Conservation (phyloP, 805 yeast species). For the Kregervanrija fluxuum region DNA sequence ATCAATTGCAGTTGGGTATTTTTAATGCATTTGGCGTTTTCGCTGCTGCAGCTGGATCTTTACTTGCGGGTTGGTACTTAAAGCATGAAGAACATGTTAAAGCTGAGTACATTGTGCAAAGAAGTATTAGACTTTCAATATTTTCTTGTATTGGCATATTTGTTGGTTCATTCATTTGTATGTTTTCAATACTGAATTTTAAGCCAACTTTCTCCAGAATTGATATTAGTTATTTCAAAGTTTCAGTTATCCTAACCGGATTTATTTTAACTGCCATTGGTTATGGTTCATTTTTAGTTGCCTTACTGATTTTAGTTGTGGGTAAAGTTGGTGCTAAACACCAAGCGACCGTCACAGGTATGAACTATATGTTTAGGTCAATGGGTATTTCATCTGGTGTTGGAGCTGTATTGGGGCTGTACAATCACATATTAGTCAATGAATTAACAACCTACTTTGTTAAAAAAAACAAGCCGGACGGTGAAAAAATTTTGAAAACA, state of each 20-base stretch:
- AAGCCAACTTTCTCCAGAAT: conserved; percentile 17
- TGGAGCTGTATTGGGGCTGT: conserved; percentile 33
- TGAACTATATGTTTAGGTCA: conserved; percentile 43
- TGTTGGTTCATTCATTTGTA: conserved; percentile 15
- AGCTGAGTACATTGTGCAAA: conserved; percentile 13
- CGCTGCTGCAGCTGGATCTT: conserved; percentile 32
- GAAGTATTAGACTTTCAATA: conserved; percentile 19
- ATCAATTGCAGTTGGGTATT: conserved; percentile 31
- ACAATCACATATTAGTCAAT: conserved; percentile 25
- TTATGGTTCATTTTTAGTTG: conserved; percentile 34
- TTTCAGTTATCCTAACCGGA: conserved; percentile 22
- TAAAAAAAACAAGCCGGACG: conserved; percentile 18
- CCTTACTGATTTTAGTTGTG: conserved; percentile 34
- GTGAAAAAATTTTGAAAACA: conserved; percentile 14
- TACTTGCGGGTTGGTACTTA: conserved; percentile 30
- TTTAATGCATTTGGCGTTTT: conserved; percentile 36
- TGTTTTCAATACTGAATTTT: conserved; percentile 12
- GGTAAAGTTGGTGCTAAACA: conserved; percentile 36
- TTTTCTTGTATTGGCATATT: conserved; percentile 17
- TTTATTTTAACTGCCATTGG: conserved; percentile 30
- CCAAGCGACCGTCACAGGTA: conserved; percentile 43
- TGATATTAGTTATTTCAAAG: conserved; percentile 12
- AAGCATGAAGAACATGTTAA: conserved; percentile 16
- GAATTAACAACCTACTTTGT: conserved; percentile 28
- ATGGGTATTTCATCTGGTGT: conserved; percentile 42